A percentile compares a stretch with the other conserved stretches of the same genome.
Evolutionary conservation across 1,284 basidiomycete species (phyloP).

Genomic region (Puccinia sorghi): DNA sequence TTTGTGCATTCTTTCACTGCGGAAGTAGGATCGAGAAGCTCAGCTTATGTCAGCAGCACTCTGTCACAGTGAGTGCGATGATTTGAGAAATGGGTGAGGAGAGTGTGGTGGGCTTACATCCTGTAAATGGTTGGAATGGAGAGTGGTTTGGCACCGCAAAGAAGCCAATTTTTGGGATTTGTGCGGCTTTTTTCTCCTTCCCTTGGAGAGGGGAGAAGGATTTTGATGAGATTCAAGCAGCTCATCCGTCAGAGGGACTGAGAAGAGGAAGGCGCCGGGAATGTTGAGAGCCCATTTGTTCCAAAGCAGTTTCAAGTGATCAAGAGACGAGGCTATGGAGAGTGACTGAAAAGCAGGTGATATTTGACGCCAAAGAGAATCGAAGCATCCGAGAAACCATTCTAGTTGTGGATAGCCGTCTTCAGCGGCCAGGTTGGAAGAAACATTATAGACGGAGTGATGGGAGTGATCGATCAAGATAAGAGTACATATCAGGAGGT

Average conservation of each 20-base stretch:
- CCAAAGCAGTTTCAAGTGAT: conserved; percentile 11
- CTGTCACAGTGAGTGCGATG: conserved; percentile 3
- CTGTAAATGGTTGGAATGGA: background rate
- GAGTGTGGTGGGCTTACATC: background rate
- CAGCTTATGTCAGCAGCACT: background rate
- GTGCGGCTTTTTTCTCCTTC: conserved; percentile 6
- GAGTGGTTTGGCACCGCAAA: background rate
- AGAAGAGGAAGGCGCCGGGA: background rate
- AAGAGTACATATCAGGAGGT: conserved; percentile 20
- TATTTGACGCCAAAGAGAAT: conserved; percentile 6
- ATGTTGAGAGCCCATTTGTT: conserved; percentile 3
- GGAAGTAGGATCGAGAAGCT: conserved; percentile 26
- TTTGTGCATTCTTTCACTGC: background rate
- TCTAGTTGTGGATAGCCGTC: conserved; percentile 19
- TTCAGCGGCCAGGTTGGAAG: background rate
- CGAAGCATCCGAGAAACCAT: conserved; percentile 27
- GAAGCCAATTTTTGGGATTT: conserved; percentile 1
- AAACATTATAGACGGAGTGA: background rate
- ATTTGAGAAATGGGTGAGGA: background rate
- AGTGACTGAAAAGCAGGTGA: background rate
- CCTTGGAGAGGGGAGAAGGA: background rate
- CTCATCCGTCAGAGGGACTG: background rate
- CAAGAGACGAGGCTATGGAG: conserved; percentile 14
- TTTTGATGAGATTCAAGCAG: background rate
- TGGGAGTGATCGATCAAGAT: conserved; percentile 27